A percentile compares a stretch with the other conserved stretches of the same genome.
phyloP scores from a whole-genome alignment of 768 basidiomycete species.

The Suillus fuscotomentosus region DNA sequence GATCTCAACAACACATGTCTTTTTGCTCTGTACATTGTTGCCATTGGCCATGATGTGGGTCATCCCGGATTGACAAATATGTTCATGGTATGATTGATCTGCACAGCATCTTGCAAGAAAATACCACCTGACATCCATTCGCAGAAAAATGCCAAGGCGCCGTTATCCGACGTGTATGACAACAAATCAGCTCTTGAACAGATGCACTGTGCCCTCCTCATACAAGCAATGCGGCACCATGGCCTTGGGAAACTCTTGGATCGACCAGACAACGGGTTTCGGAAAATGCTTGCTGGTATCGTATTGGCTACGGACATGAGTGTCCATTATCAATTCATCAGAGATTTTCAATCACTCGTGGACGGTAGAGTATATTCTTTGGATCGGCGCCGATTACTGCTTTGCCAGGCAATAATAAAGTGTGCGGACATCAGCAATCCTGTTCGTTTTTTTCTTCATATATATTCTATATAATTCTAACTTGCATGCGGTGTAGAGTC shows the following conservation, averaged over 20 bases:
- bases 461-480: constrained; percentile 6
- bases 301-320: constrained; percentile 96
- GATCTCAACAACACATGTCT: constrained; percentile 66
- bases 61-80: constrained; percentile 94
- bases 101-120: neutral
- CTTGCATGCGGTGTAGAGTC: constrained; percentile 53
- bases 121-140: constrained; percentile 9
- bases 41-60: constrained; percentile 96
- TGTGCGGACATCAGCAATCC: constrained; percentile 99
- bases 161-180: constrained; percentile 85
- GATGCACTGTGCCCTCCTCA: constrained; percentile 83
- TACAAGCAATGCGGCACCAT: constrained; percentile 77
- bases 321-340: constrained; percentile 84
- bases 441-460: constrained; percentile 46
- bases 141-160: constrained; percentile 92
- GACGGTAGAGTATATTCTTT: constrained; percentile 38
- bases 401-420: constrained; percentile 92
- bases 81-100: constrained; percentile 78
- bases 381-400: constrained; percentile 56
- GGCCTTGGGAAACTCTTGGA: constrained; percentile 71
- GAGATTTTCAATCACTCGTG: constrained; percentile 53
- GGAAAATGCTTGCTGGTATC: constrained; percentile 74
- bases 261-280: constrained; percentile 52
- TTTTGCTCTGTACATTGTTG: constrained; percentile 83
- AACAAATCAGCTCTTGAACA: constrained; percentile 89